Evolutionary conservation across 2,329 filamentous ascomycete species (phyloP).

Genomic region (Paraconiothyrium brasiliense): DNA sequence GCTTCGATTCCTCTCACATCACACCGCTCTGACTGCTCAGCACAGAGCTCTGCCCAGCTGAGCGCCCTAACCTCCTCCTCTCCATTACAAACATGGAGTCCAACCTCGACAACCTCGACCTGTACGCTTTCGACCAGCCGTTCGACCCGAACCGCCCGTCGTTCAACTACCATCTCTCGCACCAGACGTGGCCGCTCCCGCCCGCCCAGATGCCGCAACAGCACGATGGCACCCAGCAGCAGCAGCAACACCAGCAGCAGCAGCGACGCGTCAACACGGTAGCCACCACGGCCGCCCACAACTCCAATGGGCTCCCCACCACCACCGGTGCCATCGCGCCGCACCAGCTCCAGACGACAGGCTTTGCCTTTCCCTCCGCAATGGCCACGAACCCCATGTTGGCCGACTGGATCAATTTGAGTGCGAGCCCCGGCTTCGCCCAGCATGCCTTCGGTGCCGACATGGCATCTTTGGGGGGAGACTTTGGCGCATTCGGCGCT

Average conservation of each 20-base stretch:
- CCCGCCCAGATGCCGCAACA: slow-evolving; percentile 45
- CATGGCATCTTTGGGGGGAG: slow-evolving; percentile 45
- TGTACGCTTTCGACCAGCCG: slow-evolving; percentile 52
- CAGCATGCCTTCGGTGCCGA: slow-evolving; percentile 43
- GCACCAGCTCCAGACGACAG: slow-evolving; percentile 46
- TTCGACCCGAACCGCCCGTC: slow-evolving; percentile 49
- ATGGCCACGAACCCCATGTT: slow-evolving; percentile 49
- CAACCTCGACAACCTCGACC: slow-evolving; percentile 51
- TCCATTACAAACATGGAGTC: slow-evolving; percentile 52
- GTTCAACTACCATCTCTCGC: slow-evolving; percentile 38
- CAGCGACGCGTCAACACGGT: slow-evolving; percentile 42
- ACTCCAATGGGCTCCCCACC: slow-evolving; percentile 32
- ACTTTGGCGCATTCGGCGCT: slow-evolving; percentile 51
- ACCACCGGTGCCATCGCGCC: slow-evolving; percentile 44
- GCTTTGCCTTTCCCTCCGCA: slow-evolving; percentile 43
- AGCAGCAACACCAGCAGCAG: slow-evolving; percentile 27
- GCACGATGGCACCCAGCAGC: slow-evolving; percentile 31
- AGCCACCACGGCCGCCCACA: slow-evolving; percentile 32
- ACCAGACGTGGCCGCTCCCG: slow-evolving; percentile 51
- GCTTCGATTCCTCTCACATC: slow-evolving; percentile 37
- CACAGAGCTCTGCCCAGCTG: slow-evolving; percentile 46
- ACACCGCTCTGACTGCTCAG: slow-evolving; percentile 36
- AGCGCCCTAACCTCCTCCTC: slow-evolving; percentile 32
- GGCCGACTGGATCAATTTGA: slow-evolving; percentile 57
- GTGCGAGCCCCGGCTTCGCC: slow-evolving; percentile 40